These are phyloP conservation scores for Pyrenochaeta sp. DNA, from an alignment of 2,329 filamentous ascomycete genomes.

Conservation along the genomic window DNA sequence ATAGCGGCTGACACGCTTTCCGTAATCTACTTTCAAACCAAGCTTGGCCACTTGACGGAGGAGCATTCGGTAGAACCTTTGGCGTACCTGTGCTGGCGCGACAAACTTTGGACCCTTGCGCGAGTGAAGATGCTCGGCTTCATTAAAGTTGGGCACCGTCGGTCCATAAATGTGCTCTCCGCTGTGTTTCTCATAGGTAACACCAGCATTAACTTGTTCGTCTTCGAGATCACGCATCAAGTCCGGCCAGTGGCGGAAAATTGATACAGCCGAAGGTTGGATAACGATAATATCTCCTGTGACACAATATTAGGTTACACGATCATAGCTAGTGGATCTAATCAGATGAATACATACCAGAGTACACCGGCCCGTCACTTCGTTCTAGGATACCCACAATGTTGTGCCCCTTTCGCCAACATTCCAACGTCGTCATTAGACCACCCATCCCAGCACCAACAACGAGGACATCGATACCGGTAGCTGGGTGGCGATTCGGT, in stretches of 20 bases:
- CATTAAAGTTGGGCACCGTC: constrained; percentile 1
- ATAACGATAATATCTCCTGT: constrained; percentile 64
- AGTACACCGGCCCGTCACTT: constrained; percentile 30
- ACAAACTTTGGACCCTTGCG: neutral
- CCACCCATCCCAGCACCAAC: constrained; percentile 36
- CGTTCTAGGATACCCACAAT: constrained; percentile 39
- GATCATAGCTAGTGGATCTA: neutral
- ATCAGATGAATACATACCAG: neutral
- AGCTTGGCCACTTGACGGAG: constrained; percentile 8
- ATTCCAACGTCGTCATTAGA: constrained; percentile 33
- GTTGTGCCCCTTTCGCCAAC: constrained; percentile 36
- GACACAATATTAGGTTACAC: constrained; percentile 15
- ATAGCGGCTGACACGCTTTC: neutral
- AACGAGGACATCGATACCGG: constrained; percentile 34
- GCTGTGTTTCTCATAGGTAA: constrained; percentile 53
- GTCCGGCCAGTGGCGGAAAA: constrained; percentile 61
- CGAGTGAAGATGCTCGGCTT: constrained; percentile 1
- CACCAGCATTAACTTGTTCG: constrained; percentile 59
- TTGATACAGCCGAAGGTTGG: constrained; percentile 59
- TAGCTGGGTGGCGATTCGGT: constrained; percentile 38
- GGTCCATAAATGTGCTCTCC: constrained; percentile 48
- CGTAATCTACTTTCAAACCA: constrained; percentile 3
- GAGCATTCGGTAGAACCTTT: constrained; percentile 11
- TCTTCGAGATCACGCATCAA: constrained; percentile 57
- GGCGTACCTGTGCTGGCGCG: constrained; percentile 7